Evolutionary conservation across 2,329 filamentous ascomycete genomes (phyloP).

Genomic region (Helminthosporium solani): DNA sequence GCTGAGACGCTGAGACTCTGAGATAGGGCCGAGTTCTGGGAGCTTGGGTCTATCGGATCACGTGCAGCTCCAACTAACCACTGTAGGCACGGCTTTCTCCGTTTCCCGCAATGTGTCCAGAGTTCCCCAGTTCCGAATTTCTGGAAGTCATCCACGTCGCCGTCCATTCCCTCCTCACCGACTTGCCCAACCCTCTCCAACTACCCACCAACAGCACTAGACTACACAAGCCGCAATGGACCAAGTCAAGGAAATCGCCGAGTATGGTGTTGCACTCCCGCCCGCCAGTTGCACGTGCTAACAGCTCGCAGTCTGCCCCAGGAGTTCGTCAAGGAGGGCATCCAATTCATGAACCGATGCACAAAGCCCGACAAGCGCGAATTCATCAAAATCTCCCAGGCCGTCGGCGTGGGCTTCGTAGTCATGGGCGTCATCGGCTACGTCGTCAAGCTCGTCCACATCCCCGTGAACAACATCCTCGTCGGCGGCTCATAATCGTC

Average conservation of each 20-base stretch:
- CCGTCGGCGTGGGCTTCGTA: constrained; percentile 55
- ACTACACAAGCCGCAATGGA: constrained; percentile 60
- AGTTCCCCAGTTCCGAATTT: constrained; percentile 16
- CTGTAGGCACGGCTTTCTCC: constrained; percentile 22
- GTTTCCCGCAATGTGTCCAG: constrained; percentile 24
- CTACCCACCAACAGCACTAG: neutral
- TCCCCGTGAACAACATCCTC: constrained; percentile 57
- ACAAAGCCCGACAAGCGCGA: constrained; percentile 45
- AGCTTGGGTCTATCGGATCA: constrained; percentile 11
- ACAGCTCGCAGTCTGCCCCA: constrained; percentile 38
- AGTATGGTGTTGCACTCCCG: constrained; percentile 41
- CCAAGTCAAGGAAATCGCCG: constrained; percentile 68
- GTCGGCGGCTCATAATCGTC: constrained; percentile 44
- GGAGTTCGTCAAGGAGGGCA: constrained; percentile 50
- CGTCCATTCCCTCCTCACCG: neutral
- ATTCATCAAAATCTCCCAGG: constrained; percentile 51
- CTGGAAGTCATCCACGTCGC: constrained; percentile 5
- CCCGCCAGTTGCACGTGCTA: constrained; percentile 14
- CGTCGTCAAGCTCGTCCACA: constrained; percentile 55
- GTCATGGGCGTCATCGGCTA: constrained; percentile 57
- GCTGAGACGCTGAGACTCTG: neutral
- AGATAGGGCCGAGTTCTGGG: neutral
- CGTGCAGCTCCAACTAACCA: constrained; percentile 10
- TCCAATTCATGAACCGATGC: constrained; percentile 53
- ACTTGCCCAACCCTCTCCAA: neutral